phyloP scores from a whole-genome alignment of 2,329 filamentous ascomycete genomes.

The Cladosporium sp. region DNA sequence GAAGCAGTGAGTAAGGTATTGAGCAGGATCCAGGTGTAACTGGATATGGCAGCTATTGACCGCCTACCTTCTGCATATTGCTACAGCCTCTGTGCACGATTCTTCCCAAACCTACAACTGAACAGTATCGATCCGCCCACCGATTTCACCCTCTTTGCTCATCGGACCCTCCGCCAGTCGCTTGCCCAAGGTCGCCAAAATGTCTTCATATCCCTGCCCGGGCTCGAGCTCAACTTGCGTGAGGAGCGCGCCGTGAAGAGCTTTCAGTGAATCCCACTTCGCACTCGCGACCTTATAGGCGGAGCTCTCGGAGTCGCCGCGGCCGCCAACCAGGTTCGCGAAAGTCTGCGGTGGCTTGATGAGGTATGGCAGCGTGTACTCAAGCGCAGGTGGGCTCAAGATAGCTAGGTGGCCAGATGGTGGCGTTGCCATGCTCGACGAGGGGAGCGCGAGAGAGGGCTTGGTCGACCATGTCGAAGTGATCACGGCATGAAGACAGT shows the following conservation, averaged over 20 bases:
- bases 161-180: constrained; percentile 46
- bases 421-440: constrained; percentile 36
- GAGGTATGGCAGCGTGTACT: constrained; percentile 56
- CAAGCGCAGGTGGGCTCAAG: constrained; percentile 52
- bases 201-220: constrained; percentile 39
- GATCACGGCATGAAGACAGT: constrained; percentile 53
- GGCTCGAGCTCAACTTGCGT: constrained; percentile 34
- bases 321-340: constrained; percentile 59
- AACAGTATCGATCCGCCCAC: constrained; percentile 48
- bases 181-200: constrained; percentile 43
- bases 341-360: constrained; percentile 59
- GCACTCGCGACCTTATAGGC: constrained; percentile 59
- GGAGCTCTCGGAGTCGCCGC: constrained; percentile 57
- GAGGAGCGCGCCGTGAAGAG: constrained; percentile 49
- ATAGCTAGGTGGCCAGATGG: constrained; percentile 52
- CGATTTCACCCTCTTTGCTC: constrained; percentile 43
- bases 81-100: no score
- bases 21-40: no score
- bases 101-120: constrained; percentile 35
- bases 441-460: constrained; percentile 9
- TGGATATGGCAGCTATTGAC: no score
- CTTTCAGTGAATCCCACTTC: constrained; percentile 58
- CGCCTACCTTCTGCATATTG: no score
- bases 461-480: constrained; percentile 54
- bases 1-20: no score